Evolutionary conservation across 73 alveolate genomes (phyloP), one percentile per base, ranked within the genome.

Genomic region (Paramecium caudatum): DNA sequence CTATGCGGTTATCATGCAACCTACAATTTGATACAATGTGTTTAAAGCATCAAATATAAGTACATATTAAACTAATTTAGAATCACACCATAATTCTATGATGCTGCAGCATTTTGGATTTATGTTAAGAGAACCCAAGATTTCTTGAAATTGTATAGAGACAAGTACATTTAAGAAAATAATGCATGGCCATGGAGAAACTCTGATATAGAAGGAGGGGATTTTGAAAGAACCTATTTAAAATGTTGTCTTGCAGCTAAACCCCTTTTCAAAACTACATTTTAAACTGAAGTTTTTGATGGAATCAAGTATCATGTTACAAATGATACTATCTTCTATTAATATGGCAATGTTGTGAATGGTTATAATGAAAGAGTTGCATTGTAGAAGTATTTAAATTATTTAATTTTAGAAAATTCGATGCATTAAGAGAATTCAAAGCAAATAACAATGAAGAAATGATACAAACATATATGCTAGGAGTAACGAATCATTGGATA

Each of bases 1-100:
- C 47, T 74, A 1, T 74, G 88, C 43, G 88, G 88, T 12, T 74
- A 74, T 43, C 88, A 74, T 39, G 88, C 88, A 41, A 74, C 69
- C 2, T 74, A 41, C 43, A 74, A 74, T 39, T n/a, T 74, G 19
- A 37, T 74, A 16, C 43, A 74, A 74, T 30, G 69, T 27, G 47
- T 74, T 41, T 19, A 74, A 30, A 10, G 39, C 19, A 30, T 74
- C 47, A 74, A 74, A 45, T 74, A 74, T 5, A 39, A 74, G 68
- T 41, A 74, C 36, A 27, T 12, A 4, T 33, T n/a, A 10, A n/a
- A 10, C 17, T 65, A 33, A 32, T 12, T 32, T 0, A 65, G 83
- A 65, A 65, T 65, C 3, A 17, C 83, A 65, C 88, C 88, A 12
- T 37, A 74, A 47, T 41, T 74, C 32, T 36, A 74, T 1, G 47